Conservation (phyloP, 345 rosid species). For the Anastatica hierochuntica region DNA sequence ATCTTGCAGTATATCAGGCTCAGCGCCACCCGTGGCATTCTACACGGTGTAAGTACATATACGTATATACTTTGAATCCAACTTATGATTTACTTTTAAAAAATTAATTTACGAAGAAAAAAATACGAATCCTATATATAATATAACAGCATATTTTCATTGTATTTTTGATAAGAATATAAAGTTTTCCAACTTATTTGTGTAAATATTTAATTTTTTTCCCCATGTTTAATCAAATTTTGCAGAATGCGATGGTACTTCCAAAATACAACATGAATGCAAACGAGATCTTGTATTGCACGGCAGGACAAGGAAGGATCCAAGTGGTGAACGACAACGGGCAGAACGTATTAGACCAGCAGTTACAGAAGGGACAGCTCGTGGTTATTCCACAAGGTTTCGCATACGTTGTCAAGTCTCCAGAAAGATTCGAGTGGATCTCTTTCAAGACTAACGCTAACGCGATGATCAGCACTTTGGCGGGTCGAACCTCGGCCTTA, state of each 20-base stretch:
- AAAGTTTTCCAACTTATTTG: not conserved
- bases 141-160: too few relatives aligned
- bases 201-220: not conserved
- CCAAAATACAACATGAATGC: slow-evolving; percentile 73
- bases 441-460: slow-evolving; percentile 61
- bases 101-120: too few relatives aligned
- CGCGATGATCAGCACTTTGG: slow-evolving; percentile 40
- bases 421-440: slow-evolving; percentile 50
- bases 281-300: slow-evolving; percentile 49
- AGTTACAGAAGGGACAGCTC: slow-evolving; percentile 45
- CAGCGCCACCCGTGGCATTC: slow-evolving; percentile 43
- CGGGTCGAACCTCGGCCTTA: slow-evolving; percentile 47
- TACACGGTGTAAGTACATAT: slow-evolving; percentile 19
- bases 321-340: slow-evolving; percentile 65
- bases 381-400: slow-evolving; percentile 61
- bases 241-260: slow-evolving; percentile 45
- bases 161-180: too few relatives aligned
- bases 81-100: too few relatives aligned
- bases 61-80: not conserved
- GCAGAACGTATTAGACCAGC: slow-evolving; percentile 42
- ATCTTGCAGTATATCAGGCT: slow-evolving; percentile 40
- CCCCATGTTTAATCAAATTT: not conserved
- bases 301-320: slow-evolving; percentile 40
- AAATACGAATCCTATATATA: too few relatives aligned
- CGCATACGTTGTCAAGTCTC: slow-evolving; percentile 38